These are phyloP conservation scores for Panaeolus cyanescens DNA, from an alignment of 768 basidiomycete genomes.

Conservation along the genomic window DNA sequence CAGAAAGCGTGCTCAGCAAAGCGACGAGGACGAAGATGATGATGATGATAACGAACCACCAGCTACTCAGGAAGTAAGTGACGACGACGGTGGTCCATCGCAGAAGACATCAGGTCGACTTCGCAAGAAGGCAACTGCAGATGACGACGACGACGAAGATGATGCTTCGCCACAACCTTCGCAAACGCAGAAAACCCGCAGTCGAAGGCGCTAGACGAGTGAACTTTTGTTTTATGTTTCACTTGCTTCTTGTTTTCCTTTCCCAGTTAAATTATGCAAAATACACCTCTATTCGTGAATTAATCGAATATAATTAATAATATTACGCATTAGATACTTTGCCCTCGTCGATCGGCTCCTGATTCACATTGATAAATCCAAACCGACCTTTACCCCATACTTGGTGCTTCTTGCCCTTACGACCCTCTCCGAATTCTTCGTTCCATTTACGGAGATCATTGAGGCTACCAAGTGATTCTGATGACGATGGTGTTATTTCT, in stretches of 20 bases:
- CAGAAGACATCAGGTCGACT: constrained; percentile 12
- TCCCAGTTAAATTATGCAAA: constrained; percentile 6
- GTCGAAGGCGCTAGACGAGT: constrained; percentile 20
- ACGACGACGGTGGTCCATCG: constrained; percentile 26
- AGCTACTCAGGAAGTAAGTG: constrained; percentile 32
- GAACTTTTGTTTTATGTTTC: background rate
- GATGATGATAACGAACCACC: constrained; percentile 41
- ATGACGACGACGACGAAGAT: constrained; percentile 45
- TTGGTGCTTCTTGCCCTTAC: constrained; percentile 62
- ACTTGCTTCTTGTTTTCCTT: background rate
- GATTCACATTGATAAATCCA: constrained; percentile 67
- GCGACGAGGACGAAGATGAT: constrained; percentile 46
- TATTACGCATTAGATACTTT: constrained; percentile 36
- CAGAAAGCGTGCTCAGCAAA: constrained; percentile 29
- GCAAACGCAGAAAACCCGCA: constrained; percentile 24
- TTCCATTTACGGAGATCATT: constrained; percentile 86
- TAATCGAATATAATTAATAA: constrained; percentile 4
- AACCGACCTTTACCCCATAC: constrained; percentile 90
- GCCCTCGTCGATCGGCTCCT: constrained; percentile 36
- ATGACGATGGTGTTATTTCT: constrained; percentile 89
- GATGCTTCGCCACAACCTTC: background rate
- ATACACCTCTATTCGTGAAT: constrained; percentile 1
- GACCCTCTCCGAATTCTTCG: constrained; percentile 90
- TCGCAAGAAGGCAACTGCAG: constrained; percentile 27
- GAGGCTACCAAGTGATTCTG: constrained; percentile 77